These are phyloP conservation scores for Dillenia turbinata DNA, from an alignment of 164 flowering plant species.

Conservation along the genomic window DNA sequence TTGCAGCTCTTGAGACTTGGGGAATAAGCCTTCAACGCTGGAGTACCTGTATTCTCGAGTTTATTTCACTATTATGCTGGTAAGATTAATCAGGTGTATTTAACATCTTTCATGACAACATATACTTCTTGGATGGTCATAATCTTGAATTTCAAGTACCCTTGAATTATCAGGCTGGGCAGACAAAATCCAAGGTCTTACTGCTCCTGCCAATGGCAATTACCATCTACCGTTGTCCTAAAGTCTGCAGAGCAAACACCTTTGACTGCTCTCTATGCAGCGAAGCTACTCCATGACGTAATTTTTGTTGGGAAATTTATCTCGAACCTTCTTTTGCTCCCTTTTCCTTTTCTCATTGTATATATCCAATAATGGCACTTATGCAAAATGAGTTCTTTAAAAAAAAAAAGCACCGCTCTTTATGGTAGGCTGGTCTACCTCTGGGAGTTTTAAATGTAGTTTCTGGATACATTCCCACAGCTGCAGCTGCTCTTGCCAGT, in stretches of 20 bases:
- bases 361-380: neutral
- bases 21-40: conserved; percentile 37
- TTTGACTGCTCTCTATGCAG: conserved; percentile 64
- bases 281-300: conserved; percentile 72
- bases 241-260: conserved; percentile 87
- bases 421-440: conserved; percentile 74
- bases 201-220: conserved; percentile 72
- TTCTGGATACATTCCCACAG: conserved; percentile 80
- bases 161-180: conserved; percentile 66
- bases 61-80: conserved; percentile 60
- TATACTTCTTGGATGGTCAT: too few species aligned
- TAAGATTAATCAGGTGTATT: conserved; percentile 8
- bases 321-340: neutral
- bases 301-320: neutral
- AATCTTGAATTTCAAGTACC: neutral
- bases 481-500: conserved; percentile 85
- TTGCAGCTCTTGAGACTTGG: conserved; percentile 66
- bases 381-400: neutral
- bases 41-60: conserved; percentile 39
- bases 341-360: neutral
- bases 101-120: too few species aligned
- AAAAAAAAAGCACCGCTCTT: too few species aligned
- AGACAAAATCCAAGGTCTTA: conserved; percentile 78
- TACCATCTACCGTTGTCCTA: conserved; percentile 66
- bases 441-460: conserved; percentile 74